These are phyloP conservation scores for Trichophyton verrucosum DNA, from an alignment of 2,329 filamentous ascomycete genomes.

Conservation along the genomic window DNA sequence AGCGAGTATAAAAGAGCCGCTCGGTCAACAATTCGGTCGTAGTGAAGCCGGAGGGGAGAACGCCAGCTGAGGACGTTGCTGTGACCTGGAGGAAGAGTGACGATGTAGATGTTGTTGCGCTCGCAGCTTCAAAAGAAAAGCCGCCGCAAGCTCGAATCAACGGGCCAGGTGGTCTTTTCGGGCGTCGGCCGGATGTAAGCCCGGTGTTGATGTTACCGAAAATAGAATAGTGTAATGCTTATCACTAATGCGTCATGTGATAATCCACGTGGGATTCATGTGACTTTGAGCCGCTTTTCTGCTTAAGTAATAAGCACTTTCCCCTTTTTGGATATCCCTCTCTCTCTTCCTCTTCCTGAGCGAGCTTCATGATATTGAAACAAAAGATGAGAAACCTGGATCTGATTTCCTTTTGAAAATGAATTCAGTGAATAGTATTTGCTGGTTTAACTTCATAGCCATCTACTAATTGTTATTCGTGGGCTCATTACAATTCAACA, in stretches of 20 bases:
- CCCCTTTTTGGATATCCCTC: not conserved
- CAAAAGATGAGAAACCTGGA: too few relatives aligned
- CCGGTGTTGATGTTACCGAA: not conserved
- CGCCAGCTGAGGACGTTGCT: not conserved
- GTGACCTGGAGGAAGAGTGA: not conserved
- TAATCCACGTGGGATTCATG: not conserved
- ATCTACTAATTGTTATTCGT: too few relatives aligned
- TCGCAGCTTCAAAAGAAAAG: too few relatives aligned
- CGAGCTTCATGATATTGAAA: too few relatives aligned
- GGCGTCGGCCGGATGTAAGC: not conserved
- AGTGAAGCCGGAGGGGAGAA: not conserved
- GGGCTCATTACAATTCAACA: too few relatives aligned
- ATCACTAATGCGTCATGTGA: not conserved
- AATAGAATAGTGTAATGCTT: not conserved
- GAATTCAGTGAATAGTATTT: too few relatives aligned
- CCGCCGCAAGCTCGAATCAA: not conserved
- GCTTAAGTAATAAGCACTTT: not conserved
- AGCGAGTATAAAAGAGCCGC: not conserved
- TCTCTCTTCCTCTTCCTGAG: not conserved
- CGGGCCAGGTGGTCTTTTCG: conserved; percentile 1
- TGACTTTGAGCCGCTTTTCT: not conserved
- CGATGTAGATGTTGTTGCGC: not conserved
- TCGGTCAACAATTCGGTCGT: not conserved
- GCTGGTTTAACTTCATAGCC: too few relatives aligned
- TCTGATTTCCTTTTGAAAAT: too few relatives aligned